phyloP scores from a whole-genome alignment of 495 filamentous ascomycete genomes.

The Xylaria palmicola region DNA sequence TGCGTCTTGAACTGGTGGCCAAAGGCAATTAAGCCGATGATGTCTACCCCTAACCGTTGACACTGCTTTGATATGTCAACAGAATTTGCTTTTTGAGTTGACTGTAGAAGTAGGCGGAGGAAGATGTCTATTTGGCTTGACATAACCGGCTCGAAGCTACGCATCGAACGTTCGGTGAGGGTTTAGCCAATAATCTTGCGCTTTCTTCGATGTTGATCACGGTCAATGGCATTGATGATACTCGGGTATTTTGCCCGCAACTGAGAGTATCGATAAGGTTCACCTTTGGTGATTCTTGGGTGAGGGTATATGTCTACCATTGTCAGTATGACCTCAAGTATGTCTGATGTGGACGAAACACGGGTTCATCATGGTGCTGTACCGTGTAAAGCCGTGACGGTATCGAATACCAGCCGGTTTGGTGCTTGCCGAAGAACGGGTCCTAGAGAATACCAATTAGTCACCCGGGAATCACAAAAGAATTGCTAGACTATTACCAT shows the following conservation, averaged over 20 bases:
- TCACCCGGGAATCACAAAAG: no score
- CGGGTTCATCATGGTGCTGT: neutral
- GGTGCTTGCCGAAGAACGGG: neutral
- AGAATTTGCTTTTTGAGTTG: conserved; percentile 12
- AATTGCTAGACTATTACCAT: neutral
- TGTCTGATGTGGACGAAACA: no score
- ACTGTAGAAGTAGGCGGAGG: conserved; percentile 16
- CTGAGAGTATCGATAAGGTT: neutral
- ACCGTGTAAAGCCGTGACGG: neutral
- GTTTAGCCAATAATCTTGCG: conserved; percentile 10
- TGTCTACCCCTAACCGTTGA: conserved; percentile 5
- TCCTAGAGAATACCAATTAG: neutral
- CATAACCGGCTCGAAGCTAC: conserved; percentile 16
- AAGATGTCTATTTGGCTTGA: conserved; percentile 11
- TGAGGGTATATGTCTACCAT: neutral
- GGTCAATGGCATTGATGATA: conserved; percentile 12
- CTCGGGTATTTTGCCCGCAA: neutral
- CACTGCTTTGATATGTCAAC: conserved; percentile 9
- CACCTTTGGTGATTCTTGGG: neutral
- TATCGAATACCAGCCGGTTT: neutral
- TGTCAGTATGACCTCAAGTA: neutral
- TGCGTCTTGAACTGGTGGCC: conserved; percentile 9
- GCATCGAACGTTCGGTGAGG: conserved; percentile 16
- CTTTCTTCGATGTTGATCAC: conserved; percentile 1
- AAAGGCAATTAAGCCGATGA: conserved; percentile 14